These are phyloP conservation scores for Fagopyrum tataricum DNA, from an alignment of 148 eudicot species.

Conservation along the genomic window DNA sequence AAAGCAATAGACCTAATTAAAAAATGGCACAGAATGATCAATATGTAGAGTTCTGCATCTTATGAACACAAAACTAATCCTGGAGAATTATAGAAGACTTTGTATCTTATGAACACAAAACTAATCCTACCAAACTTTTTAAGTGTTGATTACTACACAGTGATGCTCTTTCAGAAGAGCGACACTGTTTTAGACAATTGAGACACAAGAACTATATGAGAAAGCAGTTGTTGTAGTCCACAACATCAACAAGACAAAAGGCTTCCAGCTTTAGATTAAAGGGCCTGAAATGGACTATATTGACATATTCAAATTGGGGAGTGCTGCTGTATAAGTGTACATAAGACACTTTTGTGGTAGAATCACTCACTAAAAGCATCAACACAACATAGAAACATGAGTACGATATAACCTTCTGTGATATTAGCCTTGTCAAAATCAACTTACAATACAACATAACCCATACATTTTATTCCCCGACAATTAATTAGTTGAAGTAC, in stretches of 20 bases:
- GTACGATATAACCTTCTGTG: background rate
- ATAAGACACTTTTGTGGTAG: background rate
- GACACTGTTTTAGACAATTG: too few relatives aligned
- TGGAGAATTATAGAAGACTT: too few relatives aligned
- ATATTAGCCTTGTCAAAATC: background rate
- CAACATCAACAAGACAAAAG: background rate
- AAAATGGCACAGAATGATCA: background rate
- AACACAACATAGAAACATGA: background rate
- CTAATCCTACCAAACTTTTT: background rate
- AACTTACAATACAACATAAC: background rate
- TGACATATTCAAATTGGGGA: background rate
- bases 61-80: too few relatives aligned
- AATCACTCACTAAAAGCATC: background rate
- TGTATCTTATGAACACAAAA: too few relatives aligned
- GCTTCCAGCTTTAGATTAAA: background rate
- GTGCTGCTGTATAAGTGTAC: background rate
- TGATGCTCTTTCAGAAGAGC: too few relatives aligned
- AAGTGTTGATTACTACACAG: background rate
- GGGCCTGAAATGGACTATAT: background rate
- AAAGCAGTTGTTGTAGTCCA: background rate
- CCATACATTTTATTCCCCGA: background rate
- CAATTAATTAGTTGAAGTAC: background rate
- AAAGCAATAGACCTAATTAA: background rate
- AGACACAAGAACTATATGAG: background rate
- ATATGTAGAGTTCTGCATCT: background rate